Percentiles rank a stretch among this genome's conserved stretches.
phyloP scores from a whole-genome alignment of 306 rosid genomes.

The Gastrolobium bilobum region DNA sequence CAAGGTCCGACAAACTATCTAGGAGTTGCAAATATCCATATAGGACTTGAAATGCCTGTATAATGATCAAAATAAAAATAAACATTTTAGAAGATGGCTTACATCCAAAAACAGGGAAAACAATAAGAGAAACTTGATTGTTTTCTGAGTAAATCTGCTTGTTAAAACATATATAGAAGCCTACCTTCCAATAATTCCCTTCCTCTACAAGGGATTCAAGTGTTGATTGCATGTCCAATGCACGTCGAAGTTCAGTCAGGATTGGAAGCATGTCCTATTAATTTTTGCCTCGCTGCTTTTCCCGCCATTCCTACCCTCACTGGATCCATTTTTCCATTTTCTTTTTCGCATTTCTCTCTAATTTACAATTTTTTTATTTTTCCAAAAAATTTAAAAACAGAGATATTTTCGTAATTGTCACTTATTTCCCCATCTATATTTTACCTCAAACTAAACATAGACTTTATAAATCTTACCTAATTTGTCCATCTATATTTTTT shows the following conservation, averaged over 20 bases:
- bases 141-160: conserved; percentile 42
- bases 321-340: too few species aligned
- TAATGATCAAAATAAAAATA: conserved; percentile 43
- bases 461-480: too few species aligned
- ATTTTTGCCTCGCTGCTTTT: too few species aligned
- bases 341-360: too few species aligned
- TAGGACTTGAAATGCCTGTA: conserved; percentile 97
- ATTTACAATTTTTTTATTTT: too few species aligned
- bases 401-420: too few species aligned
- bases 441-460: too few species aligned
- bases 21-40: conserved; percentile 94
- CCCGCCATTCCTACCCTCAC: too few species aligned
- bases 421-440: too few species aligned
- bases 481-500: too few species aligned
- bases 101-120: conserved; percentile 21
- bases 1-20: conserved; percentile 89
- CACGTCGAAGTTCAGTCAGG: conserved; percentile 84
- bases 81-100: conserved; percentile 36
- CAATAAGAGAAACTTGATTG: conserved; percentile 18
- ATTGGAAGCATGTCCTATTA: conserved; percentile 91
- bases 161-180: conserved; percentile 47
- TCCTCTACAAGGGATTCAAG: conserved; percentile 92
- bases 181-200: conserved; percentile 95
- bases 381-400: too few species aligned
- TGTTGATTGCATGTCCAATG: conserved; percentile 81